A percentile compares a stretch with the other conserved stretches of the same genome.
These are phyloP conservation scores for Musa troglodytarum DNA, from an alignment of 176 grass and related monocot genomes.

Conservation along the genomic window DNA sequence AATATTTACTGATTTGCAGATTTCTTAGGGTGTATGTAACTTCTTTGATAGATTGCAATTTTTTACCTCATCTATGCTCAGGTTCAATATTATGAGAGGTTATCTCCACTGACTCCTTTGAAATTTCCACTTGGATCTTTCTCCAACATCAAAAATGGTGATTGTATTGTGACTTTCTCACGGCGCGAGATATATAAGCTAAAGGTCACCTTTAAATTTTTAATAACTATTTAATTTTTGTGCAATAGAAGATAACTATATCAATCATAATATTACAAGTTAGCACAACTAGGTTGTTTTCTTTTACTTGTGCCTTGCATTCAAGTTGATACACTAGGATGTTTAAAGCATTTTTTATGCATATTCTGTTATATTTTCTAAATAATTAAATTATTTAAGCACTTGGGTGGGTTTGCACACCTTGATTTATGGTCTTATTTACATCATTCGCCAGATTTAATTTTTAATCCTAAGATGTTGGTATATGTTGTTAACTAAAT, in stretches of 20 bases:
- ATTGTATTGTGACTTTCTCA: conserved; percentile 89
- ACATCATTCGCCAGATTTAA: too few relatives aligned
- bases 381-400: too few relatives aligned
- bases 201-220: conserved; percentile 51
- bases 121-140: conserved; percentile 69
- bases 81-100: conserved; percentile 91
- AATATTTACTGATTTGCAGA: neutral
- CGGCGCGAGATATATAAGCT: conserved; percentile 59
- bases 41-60: neutral
- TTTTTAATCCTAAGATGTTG: too few relatives aligned
- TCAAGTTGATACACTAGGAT: too few relatives aligned
- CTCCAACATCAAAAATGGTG: conserved; percentile 67
- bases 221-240: neutral
- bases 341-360: too few relatives aligned
- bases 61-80: conserved; percentile 8
- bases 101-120: conserved; percentile 81
- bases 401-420: too few relatives aligned
- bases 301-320: too few relatives aligned
- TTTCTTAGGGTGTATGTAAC: neutral
- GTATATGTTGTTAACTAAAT: too few relatives aligned
- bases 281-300: too few relatives aligned
- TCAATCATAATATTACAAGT: neutral
- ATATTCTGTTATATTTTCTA: too few relatives aligned
- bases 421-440: too few relatives aligned
- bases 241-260: neutral